Conservation (phyloP, 2,329 filamentous ascomycete genomes). For the Colletotrichum melonis region DNA sequence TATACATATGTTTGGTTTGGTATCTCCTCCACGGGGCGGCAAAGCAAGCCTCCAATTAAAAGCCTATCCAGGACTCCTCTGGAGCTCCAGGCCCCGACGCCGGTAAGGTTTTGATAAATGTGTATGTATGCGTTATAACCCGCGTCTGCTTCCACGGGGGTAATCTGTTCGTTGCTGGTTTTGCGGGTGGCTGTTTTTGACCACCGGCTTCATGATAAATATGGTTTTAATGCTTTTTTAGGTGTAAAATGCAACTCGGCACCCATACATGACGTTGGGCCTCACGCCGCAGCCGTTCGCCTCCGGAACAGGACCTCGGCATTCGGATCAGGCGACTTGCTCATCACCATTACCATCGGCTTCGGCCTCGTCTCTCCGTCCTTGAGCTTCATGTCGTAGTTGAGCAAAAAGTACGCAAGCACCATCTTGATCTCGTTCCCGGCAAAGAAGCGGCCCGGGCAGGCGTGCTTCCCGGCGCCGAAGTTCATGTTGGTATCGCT, state of each 20-base stretch:
- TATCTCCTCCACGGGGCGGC: conserved; percentile 24
- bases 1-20: conserved; percentile 19
- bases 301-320: conserved; percentile 53
- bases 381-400: conserved; percentile 55
- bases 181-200: not conserved
- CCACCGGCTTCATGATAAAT: not conserved
- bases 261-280: too few relatives aligned
- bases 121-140: not conserved
- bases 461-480: conserved; percentile 59
- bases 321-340: conserved; percentile 53
- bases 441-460: conserved; percentile 61
- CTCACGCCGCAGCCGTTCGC: conserved; percentile 40
- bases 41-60: not conserved
- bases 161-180: not conserved
- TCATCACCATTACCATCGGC: conserved; percentile 52
- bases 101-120: not conserved
- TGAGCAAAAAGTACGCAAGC: conserved; percentile 53
- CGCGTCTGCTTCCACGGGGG: not conserved
- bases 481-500: conserved; percentile 57
- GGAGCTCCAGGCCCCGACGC: conserved; percentile 29
- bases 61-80: conserved; percentile 2
- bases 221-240: not conserved
- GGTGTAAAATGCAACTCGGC: not conserved
- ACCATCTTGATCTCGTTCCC: conserved; percentile 58
- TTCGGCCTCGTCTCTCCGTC: conserved; percentile 51